These are phyloP conservation scores for Solanum acaule DNA, from an alignment of 257 asterid genomes.

Conservation along the genomic window DNA sequence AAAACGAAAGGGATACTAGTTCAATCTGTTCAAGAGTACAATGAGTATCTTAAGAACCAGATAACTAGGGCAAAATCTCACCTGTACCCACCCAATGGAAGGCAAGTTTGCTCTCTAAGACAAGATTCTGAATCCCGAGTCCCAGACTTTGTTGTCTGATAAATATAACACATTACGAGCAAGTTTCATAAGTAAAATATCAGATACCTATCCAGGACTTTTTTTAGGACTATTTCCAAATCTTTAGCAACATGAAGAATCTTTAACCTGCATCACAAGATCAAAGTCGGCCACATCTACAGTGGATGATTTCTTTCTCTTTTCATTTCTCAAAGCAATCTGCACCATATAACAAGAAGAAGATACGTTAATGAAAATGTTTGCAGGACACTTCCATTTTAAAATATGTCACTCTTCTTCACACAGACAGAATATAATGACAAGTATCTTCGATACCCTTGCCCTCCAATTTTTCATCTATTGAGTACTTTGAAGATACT, in stretches of 20 bases:
- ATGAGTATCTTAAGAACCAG: not conserved
- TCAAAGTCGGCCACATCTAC: constrained; percentile 84
- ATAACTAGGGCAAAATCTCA: constrained; percentile 16
- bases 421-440: not conserved
- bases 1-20: not conserved
- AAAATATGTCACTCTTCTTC: not conserved
- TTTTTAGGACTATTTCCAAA: not conserved
- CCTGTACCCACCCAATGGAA: constrained; percentile 99
- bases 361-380: not conserved
- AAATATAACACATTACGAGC: not conserved
- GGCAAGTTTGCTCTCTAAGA: constrained; percentile 76
- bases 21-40: not conserved
- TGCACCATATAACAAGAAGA: constrained; percentile 18
- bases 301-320: constrained; percentile 34
- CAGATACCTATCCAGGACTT: not conserved
- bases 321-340: constrained; percentile 55
- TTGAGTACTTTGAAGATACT: not conserved
- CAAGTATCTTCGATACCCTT: not conserved
- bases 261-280: constrained; percentile 86
- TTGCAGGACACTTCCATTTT: not conserved
- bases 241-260: not conserved
- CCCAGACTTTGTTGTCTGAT: constrained; percentile 86
- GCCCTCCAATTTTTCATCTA: not conserved
- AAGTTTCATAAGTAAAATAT: constrained; percentile 6
- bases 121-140: constrained; percentile 86